phyloP scores from a whole-genome alignment of 345 rosid species.

The Citrus mangshanensis region DNA sequence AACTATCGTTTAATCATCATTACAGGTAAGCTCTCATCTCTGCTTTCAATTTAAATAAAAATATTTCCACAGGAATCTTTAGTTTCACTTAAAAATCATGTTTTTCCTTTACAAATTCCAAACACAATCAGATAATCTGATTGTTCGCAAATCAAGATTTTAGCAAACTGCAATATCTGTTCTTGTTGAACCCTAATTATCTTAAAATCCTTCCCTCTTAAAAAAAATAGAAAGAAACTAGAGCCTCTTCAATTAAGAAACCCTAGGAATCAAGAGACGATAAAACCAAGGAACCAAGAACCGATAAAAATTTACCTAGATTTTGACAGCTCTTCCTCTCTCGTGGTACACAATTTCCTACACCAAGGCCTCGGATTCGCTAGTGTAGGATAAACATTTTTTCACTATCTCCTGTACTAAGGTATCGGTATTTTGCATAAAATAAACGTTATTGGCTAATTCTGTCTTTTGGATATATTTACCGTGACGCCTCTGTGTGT shows the following conservation, averaged over 20 bases:
- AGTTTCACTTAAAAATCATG: no score
- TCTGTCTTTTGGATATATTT: background rate
- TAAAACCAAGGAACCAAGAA: background rate
- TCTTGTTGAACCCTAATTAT: background rate
- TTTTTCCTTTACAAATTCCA: background rate
- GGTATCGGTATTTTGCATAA: background rate
- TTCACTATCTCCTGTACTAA: no score
- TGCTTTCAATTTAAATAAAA: background rate
- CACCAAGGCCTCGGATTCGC: no score
- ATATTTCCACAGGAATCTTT: background rate
- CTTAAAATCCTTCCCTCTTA: background rate
- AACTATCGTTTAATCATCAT: background rate
- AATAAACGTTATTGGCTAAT: background rate
- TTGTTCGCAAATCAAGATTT: background rate
- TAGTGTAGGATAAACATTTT: no score
- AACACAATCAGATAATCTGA: background rate
- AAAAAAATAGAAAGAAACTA: background rate
- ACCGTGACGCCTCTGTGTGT: background rate
- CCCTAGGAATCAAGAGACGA: background rate
- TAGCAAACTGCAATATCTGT: no score
- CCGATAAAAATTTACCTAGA: background rate
- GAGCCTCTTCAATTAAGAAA: background rate
- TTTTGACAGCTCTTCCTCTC: background rate
- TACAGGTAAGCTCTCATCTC: constrained; percentile 16
- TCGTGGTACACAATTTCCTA: background rate